Evolutionary conservation across 148 eudicot species (phyloP), one percentile per base, ranked within the genome.

Genomic region (Chenopodium album): DNA sequence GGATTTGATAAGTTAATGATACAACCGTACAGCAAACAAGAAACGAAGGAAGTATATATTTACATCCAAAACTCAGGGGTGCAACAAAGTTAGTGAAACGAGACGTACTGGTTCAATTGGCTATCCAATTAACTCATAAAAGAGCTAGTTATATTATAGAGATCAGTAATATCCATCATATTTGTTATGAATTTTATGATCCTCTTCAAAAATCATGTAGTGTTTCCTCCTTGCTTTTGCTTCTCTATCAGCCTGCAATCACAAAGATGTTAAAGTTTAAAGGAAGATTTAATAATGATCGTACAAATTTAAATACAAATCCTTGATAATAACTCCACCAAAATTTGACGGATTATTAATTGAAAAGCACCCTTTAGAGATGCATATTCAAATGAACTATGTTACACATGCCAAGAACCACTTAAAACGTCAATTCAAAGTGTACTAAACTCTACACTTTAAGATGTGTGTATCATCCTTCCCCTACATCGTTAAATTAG

Each of bases 181-280:
- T 0, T 41, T 41, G 5, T 41, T 41, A 41, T 41, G 44, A 41
- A 41, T 41, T 41, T 41, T 70, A 52, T 29, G 62, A 60, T 84
- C 87, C 78, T 84, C 89, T 41, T 89, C 90, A 64, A 67, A 88
- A 16, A 81, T 48, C 90, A 85, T 90, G 77, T 80, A 79, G 69
- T 83, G 74, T 69, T 80, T 88, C 87, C 83, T 88, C 86, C 87
- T 88, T 56, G 87, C 74, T 77, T 82, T 88, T 64, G 85, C 88
- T 77, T 85, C 90, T 75, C 89, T 88, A 29, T 89, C 87, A 29
- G 89, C 89, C 89, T 89, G 88, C 87, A 86, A 46, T 44, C 66
- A 64, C 62, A 4, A 56, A 56, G 5, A 56, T 14, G 17, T 14
- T 41, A 0, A 41, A 41, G 44, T 41, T 41, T 0, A 41, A 41